Evolutionary conservation across 129 eudicot species (phyloP), one percentile per base, ranked within the genome.

Genomic region (Escallonia rubra): DNA sequence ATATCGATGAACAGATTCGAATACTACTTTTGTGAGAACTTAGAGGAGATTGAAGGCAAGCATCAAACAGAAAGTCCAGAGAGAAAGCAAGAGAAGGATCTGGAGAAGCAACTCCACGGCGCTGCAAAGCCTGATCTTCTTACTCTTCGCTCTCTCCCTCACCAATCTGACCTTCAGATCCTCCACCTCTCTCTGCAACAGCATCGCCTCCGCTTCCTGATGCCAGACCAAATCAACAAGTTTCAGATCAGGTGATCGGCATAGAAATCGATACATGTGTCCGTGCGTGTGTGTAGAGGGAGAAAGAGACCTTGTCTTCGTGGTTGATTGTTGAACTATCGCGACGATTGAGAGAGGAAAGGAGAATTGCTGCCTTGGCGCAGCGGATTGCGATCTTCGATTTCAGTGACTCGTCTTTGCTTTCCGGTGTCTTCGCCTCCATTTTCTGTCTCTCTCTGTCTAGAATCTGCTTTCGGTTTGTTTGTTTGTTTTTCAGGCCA

Each of bases 341-440:
- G 12, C n/a, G 61, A 7, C 15, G 15, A 65, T 51, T 59, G 16
- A 79, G 73, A 4, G 69, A 69, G 3, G 76, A 74, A 60, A 79
- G 79, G 5, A 79, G 72, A 65, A 69, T 41, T 6, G 80, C 72
- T 14, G 70, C 73, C 65, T 69, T 74, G 5, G 84, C 84, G 48
- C 79, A 79, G 10, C 76, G 79, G 50, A 79, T 64, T 7, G 76
- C 73, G 46, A 57, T 43, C 38, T 67, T 47, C 3, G 61, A 48
- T 43, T 65, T 64, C 8, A 38, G 42, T 7, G 61, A 42, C 23
- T 70, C 65, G 34, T 41, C 34, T 43, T 69, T 44, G 43, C 16
- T 68, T 13, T 46, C 43, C 54, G 2, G 38, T 56, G 11, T 52
- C 7, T 7, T 53, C 70, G 10, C 66, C 60, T 56, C 71, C 55